Conservation (phyloP, 108 stramenopile species). For the Nitzschia putrida region DNA sequence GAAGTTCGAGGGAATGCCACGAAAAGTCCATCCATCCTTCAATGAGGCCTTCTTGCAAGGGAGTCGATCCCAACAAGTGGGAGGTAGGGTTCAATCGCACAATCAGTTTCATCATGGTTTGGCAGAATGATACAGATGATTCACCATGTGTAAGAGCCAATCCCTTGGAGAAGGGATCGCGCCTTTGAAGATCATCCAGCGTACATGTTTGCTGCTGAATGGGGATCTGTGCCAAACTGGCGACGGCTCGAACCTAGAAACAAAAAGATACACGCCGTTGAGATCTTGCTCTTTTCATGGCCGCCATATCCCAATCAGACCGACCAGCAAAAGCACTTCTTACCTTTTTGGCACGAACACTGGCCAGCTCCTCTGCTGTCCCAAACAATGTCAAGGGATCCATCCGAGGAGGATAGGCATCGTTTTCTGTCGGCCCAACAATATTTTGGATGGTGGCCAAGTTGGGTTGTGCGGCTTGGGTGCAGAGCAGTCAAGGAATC, state of each 20-base stretch:
- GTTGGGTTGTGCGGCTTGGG: no score
- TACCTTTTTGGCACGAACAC: slow-evolving; percentile 2
- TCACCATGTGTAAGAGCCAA: slow-evolving; percentile 22
- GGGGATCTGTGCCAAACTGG: background rate
- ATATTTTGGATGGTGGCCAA: no score
- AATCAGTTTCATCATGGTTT: slow-evolving; percentile 32
- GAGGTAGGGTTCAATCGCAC: slow-evolving; percentile 23
- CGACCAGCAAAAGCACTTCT: background rate
- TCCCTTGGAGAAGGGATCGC: slow-evolving; percentile 1
- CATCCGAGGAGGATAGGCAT: background rate
- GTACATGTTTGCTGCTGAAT: background rate
- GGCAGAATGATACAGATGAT: slow-evolving; percentile 10
- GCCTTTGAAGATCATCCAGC: background rate
- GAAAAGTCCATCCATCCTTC: slow-evolving; percentile 44
- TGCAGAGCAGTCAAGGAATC: no score
- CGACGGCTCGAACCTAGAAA: slow-evolving; percentile 10
- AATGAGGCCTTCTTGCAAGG: slow-evolving; percentile 33
- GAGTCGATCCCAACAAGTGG: slow-evolving; percentile 23
- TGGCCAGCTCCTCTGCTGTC: background rate
- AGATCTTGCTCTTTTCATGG: no score
- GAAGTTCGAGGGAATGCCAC: slow-evolving; percentile 40
- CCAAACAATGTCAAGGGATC: background rate
- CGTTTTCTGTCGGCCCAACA: background rate
- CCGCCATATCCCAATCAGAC: background rate
- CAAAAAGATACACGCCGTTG: background rate